Conservation (phyloP, 2,329 filamentous ascomycete species). For the Calycina herbarum region DNA sequence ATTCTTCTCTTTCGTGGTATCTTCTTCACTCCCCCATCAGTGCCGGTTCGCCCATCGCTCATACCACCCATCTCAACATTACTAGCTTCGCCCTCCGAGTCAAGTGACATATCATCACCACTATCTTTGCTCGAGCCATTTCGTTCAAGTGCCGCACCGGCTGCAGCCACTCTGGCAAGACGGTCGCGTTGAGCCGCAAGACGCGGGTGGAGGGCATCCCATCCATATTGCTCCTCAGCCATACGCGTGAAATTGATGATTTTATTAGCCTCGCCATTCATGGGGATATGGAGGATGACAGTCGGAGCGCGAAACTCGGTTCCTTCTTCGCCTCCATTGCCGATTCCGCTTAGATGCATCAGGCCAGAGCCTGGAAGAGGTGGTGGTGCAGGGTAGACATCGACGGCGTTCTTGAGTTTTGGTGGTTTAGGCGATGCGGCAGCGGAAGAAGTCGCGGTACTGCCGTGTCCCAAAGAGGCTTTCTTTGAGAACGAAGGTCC, state of each 20-base stretch:
- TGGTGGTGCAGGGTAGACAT: conserved; percentile 44
- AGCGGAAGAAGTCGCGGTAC: conserved; percentile 51
- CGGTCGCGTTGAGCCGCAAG: conserved; percentile 86
- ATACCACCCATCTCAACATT: conserved; percentile 85
- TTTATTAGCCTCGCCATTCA: conserved; percentile 81
- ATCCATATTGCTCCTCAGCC: conserved; percentile 91
- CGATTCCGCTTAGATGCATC: conserved; percentile 55
- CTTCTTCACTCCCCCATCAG: conserved; percentile 60
- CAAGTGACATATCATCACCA: conserved; percentile 81
- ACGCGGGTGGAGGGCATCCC: conserved; percentile 88
- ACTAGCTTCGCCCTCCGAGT: conserved; percentile 70
- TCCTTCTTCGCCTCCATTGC: conserved; percentile 47
- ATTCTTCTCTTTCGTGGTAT: conserved; percentile 73
- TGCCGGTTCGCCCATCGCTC: conserved; percentile 57
- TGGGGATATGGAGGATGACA: conserved; percentile 79
- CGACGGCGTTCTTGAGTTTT: conserved; percentile 49
- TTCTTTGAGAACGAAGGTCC: conserved; percentile 33
- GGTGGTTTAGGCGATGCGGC: conserved; percentile 55
- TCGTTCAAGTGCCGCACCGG: conserved; percentile 80
- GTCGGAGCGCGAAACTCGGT: conserved; percentile 65
- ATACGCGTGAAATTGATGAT: conserved; percentile 94
- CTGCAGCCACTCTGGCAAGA: conserved; percentile 83
- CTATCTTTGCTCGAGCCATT: conserved; percentile 68
- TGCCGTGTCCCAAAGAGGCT: conserved; percentile 44
- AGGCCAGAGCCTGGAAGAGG: conserved; percentile 64